Evolutionary conservation across 2,329 filamentous ascomycete species (phyloP), one percentile per base, ranked within the genome.

Genomic region (Microcera coccophila): DNA sequence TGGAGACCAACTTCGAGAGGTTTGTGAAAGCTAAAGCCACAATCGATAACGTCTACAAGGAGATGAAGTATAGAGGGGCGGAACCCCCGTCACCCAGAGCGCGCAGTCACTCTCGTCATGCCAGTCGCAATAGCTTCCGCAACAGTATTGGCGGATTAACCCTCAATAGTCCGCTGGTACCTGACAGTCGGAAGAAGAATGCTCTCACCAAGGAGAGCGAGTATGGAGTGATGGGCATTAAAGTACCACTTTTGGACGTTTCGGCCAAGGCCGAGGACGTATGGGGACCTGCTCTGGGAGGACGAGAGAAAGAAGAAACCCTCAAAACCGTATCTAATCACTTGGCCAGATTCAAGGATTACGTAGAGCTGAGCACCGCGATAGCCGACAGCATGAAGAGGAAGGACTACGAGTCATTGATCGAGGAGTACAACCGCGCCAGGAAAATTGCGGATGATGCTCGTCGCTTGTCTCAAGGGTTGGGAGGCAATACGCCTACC

Each of bases 11-110:
- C 64, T 98, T 98, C 62, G 94, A 98, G 67, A 85, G 91, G 53
- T 98, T 98, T 70, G 93, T 98, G 42, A 85, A 89, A 50, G 93
- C 93, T 33, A 98, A 98, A 66, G 88, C 91, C 15, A 97, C 91
- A 7, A 97, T 98, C 59, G 93, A 98, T 69, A 95, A 95, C 68
- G 93, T 98, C 39, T 98, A 98, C 69, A 94, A 84, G 49, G 93
- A 98, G 66, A 98, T 98, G 93, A 95, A 80, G 75, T 90, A 73
- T 53, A 74, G 78, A 36, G 81, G 81, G 10, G 70, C 63, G 17
- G 80, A 84, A 36, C 74, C 75, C 5, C 66, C 70, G 3, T 64
- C 71, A 4, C 42, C 67, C 41, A 64, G 71, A 29, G 63, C 67
- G 12, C 63, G 69, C n/a, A 62, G 68, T 16, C 84, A 87, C 59